A percentile compares a stretch with the other conserved stretches of the same genome.
phyloP scores from a whole-genome alignment of 2,329 filamentous ascomycete species.

The Bipolaris bicolor region DNA sequence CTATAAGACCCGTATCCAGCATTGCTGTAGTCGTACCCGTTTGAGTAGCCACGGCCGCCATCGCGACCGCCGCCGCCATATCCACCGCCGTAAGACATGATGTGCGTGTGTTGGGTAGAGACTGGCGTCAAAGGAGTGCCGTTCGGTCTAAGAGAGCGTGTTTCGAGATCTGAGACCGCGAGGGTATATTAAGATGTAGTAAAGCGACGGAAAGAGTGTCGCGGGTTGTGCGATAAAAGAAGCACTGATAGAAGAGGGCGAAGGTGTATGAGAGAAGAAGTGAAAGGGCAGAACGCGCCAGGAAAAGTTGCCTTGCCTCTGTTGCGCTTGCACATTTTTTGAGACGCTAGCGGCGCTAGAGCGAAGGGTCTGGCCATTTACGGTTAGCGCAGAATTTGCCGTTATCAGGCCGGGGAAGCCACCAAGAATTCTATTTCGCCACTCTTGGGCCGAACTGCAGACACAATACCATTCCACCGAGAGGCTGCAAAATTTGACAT shows the following conservation, averaged over 20 bases:
- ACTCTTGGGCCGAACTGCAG: constrained; percentile 1
- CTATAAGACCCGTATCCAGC: constrained; percentile 53
- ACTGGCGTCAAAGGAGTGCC: constrained; percentile 38
- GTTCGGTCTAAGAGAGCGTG: constrained; percentile 28
- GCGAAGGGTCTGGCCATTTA: constrained; percentile 14
- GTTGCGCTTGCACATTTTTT: constrained; percentile 30
- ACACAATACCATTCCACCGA: not conserved
- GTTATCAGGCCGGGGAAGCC: constrained; percentile 16
- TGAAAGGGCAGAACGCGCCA: constrained; percentile 22
- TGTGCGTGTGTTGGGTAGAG: constrained; percentile 46
- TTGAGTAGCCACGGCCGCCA: constrained; percentile 59
- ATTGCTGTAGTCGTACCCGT: constrained; percentile 58
- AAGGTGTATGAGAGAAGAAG: constrained; percentile 24
- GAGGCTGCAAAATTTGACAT: not conserved
- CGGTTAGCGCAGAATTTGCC: constrained; percentile 10
- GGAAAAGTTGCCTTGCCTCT: constrained; percentile 35
- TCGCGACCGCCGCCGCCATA: constrained; percentile 53
- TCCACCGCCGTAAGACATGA: constrained; percentile 72
- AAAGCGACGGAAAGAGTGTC: constrained; percentile 35
- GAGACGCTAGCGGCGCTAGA: constrained; percentile 20
- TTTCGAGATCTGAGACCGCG: constrained; percentile 21
- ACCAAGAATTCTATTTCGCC: constrained; percentile 10
- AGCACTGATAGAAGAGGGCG: constrained; percentile 27
- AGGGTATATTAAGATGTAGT: constrained; percentile 22
- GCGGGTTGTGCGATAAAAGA: constrained; percentile 28